These are phyloP conservation scores for Trebouxia sp. DNA, from an alignment of 139 green algal genomes.

Conservation along the genomic window DNA sequence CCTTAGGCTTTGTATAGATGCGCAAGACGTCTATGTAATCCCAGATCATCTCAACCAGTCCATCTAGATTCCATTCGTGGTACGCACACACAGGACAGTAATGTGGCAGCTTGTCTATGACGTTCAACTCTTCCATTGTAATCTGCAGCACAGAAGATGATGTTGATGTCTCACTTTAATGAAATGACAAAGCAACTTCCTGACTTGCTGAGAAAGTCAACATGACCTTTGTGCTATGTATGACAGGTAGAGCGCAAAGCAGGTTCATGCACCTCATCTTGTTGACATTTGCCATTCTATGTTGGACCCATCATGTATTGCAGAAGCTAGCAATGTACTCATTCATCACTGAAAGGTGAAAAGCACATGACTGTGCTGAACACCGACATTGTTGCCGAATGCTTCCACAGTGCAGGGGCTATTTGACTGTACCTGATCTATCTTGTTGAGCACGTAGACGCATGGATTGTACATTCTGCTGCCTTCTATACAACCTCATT, in stretches of 20 bases:
- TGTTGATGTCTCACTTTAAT: background rate
- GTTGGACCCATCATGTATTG: no score
- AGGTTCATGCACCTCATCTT: no score
- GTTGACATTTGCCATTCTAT: no score
- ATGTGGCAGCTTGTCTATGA: slow-evolving; percentile 88
- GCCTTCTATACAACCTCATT: slow-evolving; percentile 97
- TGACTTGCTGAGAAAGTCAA: no score
- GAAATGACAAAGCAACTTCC: background rate
- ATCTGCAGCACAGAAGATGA: background rate
- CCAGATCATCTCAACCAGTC: slow-evolving; percentile 95
- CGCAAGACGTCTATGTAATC: slow-evolving; percentile 92
- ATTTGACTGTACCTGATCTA: slow-evolving; percentile 52
- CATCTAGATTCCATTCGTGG: slow-evolving; percentile 92
- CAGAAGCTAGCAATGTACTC: no score
- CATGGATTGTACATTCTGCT: slow-evolving; percentile 91
- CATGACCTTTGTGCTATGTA: no score
- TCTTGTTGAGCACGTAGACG: slow-evolving; percentile 99
- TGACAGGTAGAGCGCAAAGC: no score
- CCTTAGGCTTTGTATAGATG: slow-evolving; percentile 94
- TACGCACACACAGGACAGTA: slow-evolving; percentile 95
- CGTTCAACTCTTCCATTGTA: slow-evolving; percentile 90
- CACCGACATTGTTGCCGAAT: no score
- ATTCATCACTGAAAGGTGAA: no score
- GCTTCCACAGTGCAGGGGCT: no score
- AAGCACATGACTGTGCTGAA: no score